Evolutionary conservation across 2,329 filamentous ascomycete species (phyloP).

Genomic region (Fusarium oligoseptatum): DNA sequence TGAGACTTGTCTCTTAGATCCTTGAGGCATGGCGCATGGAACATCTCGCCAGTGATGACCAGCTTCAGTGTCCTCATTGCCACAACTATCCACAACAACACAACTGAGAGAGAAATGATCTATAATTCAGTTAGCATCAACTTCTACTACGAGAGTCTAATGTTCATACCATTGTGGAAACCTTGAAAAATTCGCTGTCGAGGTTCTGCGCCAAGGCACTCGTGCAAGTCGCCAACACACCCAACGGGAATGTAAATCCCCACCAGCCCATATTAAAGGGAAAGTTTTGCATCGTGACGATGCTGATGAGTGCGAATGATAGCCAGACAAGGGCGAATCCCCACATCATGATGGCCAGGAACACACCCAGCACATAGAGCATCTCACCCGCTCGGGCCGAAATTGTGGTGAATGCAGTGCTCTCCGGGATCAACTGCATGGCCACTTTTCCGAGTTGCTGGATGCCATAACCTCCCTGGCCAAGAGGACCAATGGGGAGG

Average conservation of each 20-base stretch:
- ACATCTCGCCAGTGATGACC: constrained; percentile 57
- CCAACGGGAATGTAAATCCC: constrained; percentile 62
- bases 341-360: constrained; percentile 59
- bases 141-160: neutral
- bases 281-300: constrained; percentile 55
- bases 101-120: constrained; percentile 57
- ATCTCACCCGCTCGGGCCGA: constrained; percentile 56
- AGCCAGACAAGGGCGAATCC: constrained; percentile 61
- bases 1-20: constrained; percentile 52
- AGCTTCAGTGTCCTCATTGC: constrained; percentile 54
- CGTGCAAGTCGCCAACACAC: constrained; percentile 60
- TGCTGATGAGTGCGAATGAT: constrained; percentile 58
- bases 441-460: constrained; percentile 66
- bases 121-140: constrained; percentile 36
- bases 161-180: constrained; percentile 52
- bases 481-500: constrained; percentile 75
- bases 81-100: constrained; percentile 59
- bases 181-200: constrained; percentile 58
- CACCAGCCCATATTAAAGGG: constrained; percentile 64
- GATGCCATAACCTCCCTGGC: constrained; percentile 73
- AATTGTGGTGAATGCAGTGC: constrained; percentile 60
- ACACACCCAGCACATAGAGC: constrained; percentile 70
- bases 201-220: constrained; percentile 56
- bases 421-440: constrained; percentile 55
- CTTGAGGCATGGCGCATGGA: constrained; percentile 60